A percentile compares a stretch with the other conserved stretches of the same genome.
Conservation (phyloP, 1,284 basidiomycete genomes). For the Cystobasidium pallidum region DNA sequence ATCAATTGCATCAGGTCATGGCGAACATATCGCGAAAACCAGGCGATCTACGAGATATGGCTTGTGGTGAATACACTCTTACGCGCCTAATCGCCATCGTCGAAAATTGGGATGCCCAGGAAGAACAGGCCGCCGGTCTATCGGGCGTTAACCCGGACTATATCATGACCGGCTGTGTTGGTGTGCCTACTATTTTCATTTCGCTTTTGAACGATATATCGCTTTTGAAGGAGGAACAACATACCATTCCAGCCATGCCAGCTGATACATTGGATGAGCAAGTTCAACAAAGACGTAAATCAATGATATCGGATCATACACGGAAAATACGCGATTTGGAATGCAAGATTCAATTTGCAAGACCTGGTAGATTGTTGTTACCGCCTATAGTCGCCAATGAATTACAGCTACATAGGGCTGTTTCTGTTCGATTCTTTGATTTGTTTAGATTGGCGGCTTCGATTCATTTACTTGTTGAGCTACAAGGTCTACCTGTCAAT, state of each 20-base stretch:
- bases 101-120: slow-evolving; percentile 33
- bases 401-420: slow-evolving; percentile 33
- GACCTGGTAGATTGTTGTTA: slow-evolving; percentile 33
- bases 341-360: slow-evolving; percentile 41
- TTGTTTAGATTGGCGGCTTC: slow-evolving; percentile 36
- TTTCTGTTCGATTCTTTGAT: slow-evolving; percentile 43
- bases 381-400: slow-evolving; percentile 40
- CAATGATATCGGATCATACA: slow-evolving; percentile 34
- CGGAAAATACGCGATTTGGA: slow-evolving; percentile 40
- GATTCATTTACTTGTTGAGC: slow-evolving; percentile 34
- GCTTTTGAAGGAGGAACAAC: slow-evolving; percentile 37
- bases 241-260: slow-evolving; percentile 15
- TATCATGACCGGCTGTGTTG: slow-evolving; percentile 31
- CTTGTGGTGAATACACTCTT: slow-evolving; percentile 29
- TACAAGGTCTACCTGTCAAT: slow-evolving; percentile 30
- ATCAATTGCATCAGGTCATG: slow-evolving; percentile 25
- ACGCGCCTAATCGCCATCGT: slow-evolving; percentile 25
- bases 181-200: slow-evolving; percentile 40
- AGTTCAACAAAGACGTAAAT: slow-evolving; percentile 14
- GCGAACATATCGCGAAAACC: slow-evolving; percentile 30
- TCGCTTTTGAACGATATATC: slow-evolving; percentile 35
- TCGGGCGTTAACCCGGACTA: slow-evolving; percentile 35
- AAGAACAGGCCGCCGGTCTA: slow-evolving; percentile 32
- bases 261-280: slow-evolving; percentile 23
- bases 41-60: slow-evolving; percentile 39